Conservation (phyloP, 805 yeast genomes). For the Metschnikowia baotianmanensis region DNA sequence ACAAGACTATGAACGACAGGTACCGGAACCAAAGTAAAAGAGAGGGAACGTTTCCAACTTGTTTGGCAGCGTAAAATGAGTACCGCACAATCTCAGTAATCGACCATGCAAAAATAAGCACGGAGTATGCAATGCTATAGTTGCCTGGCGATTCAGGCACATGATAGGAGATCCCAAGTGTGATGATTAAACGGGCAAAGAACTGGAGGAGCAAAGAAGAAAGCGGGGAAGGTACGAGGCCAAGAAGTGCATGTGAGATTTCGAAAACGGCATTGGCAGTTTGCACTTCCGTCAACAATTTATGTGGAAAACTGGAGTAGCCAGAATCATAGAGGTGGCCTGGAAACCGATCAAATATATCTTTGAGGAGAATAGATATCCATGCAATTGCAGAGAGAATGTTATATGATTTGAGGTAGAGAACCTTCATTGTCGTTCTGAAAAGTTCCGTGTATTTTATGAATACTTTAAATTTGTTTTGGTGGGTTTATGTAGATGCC, state of each 20-base stretch:
- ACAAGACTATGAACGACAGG: conserved; percentile 27
- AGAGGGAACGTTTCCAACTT: conserved; percentile 17
- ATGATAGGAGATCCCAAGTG: conserved; percentile 26
- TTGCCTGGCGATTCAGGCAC: conserved; percentile 33
- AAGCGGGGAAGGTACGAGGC: conserved; percentile 30
- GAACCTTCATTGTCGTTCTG: neutral
- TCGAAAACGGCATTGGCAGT: conserved; percentile 27
- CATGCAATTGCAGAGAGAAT: conserved; percentile 19
- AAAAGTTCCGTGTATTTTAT: neutral
- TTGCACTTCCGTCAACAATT: conserved; percentile 26
- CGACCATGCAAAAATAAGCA: conserved; percentile 30
- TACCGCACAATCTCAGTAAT: conserved; percentile 30
- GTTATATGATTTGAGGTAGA: conserved; percentile 21
- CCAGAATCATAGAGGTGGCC: neutral
- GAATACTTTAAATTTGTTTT: neutral
- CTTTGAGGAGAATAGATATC: conserved; percentile 15
- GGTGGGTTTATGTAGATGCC: neutral
- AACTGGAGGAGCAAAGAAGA: conserved; percentile 27
- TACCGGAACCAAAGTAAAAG: conserved; percentile 29
- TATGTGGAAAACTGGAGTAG: conserved; percentile 27
- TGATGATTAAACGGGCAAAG: conserved; percentile 29
- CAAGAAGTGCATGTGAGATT: conserved; percentile 22
- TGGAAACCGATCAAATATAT: neutral
- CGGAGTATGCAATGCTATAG: conserved; percentile 21
- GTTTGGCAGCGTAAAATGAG: conserved; percentile 26